Evolutionary conservation across 2,329 filamentous ascomycete species (phyloP).

Genomic region (Fusarium armeniacum): DNA sequence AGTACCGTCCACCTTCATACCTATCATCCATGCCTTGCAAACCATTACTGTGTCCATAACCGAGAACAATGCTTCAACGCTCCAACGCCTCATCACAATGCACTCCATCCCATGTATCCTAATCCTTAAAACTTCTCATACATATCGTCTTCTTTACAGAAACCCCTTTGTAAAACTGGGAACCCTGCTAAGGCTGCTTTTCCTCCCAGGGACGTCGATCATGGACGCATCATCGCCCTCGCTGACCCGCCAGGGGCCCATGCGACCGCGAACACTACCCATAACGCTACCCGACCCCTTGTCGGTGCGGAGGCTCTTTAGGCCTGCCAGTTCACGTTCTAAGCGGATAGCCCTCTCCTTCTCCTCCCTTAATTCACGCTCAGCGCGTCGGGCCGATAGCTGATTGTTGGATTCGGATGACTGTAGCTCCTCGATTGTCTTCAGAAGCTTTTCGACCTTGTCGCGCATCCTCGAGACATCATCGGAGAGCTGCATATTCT

Average conservation of each 20-base stretch:
- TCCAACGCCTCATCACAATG: conserved; percentile 45
- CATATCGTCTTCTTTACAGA: conserved; percentile 61
- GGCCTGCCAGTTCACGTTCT: conserved; percentile 89
- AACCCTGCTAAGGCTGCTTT: conserved; percentile 73
- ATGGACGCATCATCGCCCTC: conserved; percentile 58
- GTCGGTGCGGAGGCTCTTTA: conserved; percentile 82
- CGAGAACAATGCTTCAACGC: conserved; percentile 46
- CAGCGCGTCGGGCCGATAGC: conserved; percentile 84
- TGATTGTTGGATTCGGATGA: conserved; percentile 86
- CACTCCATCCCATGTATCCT: conserved; percentile 34
- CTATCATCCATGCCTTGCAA: conserved; percentile 22
- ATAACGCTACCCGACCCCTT: conserved; percentile 66
- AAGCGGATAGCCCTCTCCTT: conserved; percentile 83
- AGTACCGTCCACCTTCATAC: conserved; percentile 32
- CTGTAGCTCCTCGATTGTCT: conserved; percentile 94
- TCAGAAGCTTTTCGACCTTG: conserved; percentile 89
- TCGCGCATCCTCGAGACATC: conserved; percentile 89
- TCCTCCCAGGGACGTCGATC: conserved; percentile 73
- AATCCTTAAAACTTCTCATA: conserved; percentile 15
- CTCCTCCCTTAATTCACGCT: conserved; percentile 91
- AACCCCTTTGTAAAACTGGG: conserved; percentile 85
- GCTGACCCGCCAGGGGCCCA: conserved; percentile 54
- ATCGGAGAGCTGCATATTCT: conserved; percentile 82
- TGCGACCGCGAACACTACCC: conserved; percentile 57
- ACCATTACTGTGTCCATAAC: conserved; percentile 33